These are phyloP conservation scores for Syzygium aromaticum DNA, from an alignment of 345 rosid genomes.

Conservation along the genomic window DNA sequence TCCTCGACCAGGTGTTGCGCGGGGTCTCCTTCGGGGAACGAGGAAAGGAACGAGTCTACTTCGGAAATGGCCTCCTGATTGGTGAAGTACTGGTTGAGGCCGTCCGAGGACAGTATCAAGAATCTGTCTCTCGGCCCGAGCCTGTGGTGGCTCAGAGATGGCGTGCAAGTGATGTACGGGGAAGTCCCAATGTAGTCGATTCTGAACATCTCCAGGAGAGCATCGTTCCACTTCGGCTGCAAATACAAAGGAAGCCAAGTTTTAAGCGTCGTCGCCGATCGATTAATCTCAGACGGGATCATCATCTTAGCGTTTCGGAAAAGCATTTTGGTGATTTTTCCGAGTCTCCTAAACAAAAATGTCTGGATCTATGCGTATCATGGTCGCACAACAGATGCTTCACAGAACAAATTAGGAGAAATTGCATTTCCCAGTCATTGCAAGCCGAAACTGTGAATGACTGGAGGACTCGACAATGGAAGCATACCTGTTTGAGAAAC, in stretches of 20 bases:
- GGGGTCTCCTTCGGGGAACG: slow-evolving; percentile 91
- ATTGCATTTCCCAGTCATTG: not conserved
- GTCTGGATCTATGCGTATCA: not conserved
- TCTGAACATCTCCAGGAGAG: slow-evolving; percentile 74
- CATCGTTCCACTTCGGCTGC: slow-evolving; percentile 90
- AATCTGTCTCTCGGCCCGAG: slow-evolving; percentile 62
- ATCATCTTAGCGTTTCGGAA: not conserved
- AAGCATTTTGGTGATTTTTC: not conserved
- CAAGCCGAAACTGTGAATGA: not conserved
- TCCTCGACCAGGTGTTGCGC: slow-evolving; percentile 87
- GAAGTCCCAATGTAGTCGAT: slow-evolving; percentile 69
- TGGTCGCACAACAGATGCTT: not conserved
- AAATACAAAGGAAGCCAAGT: not conserved
- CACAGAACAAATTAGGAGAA: not conserved
- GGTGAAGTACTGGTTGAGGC: slow-evolving; percentile 78
- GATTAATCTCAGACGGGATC: not conserved
- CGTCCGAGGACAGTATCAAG: slow-evolving; percentile 80
- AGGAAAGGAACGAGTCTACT: slow-evolving; percentile 62
- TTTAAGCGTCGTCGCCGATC: too few relatives aligned
- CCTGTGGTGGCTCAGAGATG: slow-evolving; percentile 71
- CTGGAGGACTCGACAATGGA: not conserved
- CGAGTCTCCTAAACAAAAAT: not conserved
- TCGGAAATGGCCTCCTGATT: slow-evolving; percentile 74
- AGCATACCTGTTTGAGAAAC: slow-evolving; percentile 78
- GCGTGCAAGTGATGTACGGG: slow-evolving; percentile 71